A percentile compares a stretch with the other conserved stretches of the same genome.
Evolutionary conservation across 1,284 basidiomycete species (phyloP).

Genomic region (Boletellus deceptivus): DNA sequence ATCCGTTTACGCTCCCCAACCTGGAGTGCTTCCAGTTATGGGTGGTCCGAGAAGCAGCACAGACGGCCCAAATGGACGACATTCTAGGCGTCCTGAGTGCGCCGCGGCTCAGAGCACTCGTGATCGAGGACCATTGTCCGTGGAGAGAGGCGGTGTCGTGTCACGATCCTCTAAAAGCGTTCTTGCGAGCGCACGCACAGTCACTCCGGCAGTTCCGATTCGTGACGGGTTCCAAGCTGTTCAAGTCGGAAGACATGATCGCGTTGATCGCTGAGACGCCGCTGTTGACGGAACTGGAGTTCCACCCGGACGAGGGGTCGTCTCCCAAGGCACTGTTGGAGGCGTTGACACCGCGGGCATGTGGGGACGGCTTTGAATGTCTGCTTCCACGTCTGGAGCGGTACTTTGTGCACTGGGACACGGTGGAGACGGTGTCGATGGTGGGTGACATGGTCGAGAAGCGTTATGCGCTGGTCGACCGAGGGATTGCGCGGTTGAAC

Average conservation of each 20-base stretch:
- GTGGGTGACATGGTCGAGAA: conserved; percentile 29
- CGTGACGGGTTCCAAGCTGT: conserved; percentile 20
- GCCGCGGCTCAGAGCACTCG: conserved; percentile 19
- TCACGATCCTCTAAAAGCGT: conserved; percentile 15
- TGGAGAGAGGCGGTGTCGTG: conserved; percentile 20
- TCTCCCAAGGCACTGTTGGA: conserved; percentile 19
- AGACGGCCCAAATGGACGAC: conserved; percentile 22
- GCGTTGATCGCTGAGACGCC: conserved; percentile 19
- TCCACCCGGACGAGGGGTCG: conserved; percentile 26
- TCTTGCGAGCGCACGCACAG: conserved; percentile 13
- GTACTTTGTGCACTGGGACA: conserved; percentile 26
- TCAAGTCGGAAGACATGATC: conserved; percentile 22
- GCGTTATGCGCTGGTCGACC: conserved; percentile 17
- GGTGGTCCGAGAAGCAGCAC: conserved; percentile 18
- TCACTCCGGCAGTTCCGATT: conserved; percentile 19
- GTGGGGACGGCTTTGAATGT: conserved; percentile 13
- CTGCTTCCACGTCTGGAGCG: conserved; percentile 23
- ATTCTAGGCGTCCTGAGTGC: conserved; percentile 14
- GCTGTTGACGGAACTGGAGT: conserved; percentile 22
- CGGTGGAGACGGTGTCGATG: conserved; percentile 23
- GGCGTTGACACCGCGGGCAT: conserved; percentile 20
- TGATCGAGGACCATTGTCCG: conserved; percentile 22
- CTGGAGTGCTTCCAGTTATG: conserved; percentile 22
- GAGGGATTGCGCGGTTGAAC: conserved; percentile 17
- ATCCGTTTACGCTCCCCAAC: conserved; percentile 13